Evolutionary conservation across 2,329 filamentous ascomycete species (phyloP), one percentile per base, ranked within the genome.

Genomic region (Penicillium verrucosum): DNA sequence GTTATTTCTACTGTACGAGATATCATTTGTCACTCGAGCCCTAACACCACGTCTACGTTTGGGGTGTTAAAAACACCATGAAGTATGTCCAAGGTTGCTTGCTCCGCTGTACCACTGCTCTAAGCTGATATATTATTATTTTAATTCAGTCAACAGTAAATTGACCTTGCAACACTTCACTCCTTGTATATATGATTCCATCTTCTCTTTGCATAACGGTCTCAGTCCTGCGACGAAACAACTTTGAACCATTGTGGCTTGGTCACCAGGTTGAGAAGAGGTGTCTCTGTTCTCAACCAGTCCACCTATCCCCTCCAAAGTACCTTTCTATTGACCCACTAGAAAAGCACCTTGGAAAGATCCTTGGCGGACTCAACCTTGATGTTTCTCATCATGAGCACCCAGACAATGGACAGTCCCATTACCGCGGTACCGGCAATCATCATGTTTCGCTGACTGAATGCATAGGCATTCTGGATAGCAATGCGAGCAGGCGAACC

Each of bases 401-500:
- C 64, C 61, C 73, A 78, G 1, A 74, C 58, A 34, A 81, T 68
- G 1, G 70, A 70, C 34, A 80, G 60, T 6, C 68, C 63, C 65
- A 78, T 72, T 7, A 77, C 70, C 27, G 65, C 75, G 29, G 73
- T 68, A 46, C 78, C 80, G 0, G 80, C 76, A 51, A 82, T 78
- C 46, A 81, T 70, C 79, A 82, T 81, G 48, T 75, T 71, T 7
- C 72, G 68, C 67, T 79, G 59, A 78, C 76, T 2, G 77, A 81
- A 82, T 81, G 87, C 70, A 57, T 68, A 75, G 3, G 73, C 71
- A 29, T 61, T 36, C 30, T 69, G 61, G 44, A 74, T 72, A 5
- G 69, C 71, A 8, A 59, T 61, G 16, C 69, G 64, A 4, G 64
- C 60, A 12, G 62, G 53, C 1, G 61, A 60, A 5, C 70, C 70